These are phyloP conservation scores for Boletus rex-veris DNA, from an alignment of 768 basidiomycete species.

Conservation along the genomic window DNA sequence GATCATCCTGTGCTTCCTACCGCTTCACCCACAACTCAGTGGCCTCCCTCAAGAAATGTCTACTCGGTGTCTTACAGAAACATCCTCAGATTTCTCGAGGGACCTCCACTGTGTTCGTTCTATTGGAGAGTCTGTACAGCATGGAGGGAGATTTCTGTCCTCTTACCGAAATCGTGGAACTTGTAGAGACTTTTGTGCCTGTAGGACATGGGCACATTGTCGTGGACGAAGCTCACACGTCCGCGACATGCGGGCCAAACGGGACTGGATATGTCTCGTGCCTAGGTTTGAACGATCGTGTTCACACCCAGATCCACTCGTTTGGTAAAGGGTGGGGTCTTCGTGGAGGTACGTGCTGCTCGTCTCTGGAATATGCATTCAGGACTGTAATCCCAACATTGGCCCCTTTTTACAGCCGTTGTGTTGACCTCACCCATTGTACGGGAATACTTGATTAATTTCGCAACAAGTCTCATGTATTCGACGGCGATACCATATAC, in stretches of 20 bases:
- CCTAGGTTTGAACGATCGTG: constrained; percentile 41
- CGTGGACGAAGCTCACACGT: constrained; percentile 58
- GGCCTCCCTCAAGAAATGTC: constrained; percentile 26
- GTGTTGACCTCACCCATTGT: constrained; percentile 16
- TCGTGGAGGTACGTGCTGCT: constrained; percentile 9
- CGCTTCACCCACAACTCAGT: constrained; percentile 48
- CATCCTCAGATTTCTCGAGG: constrained; percentile 23
- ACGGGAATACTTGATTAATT: constrained; percentile 22
- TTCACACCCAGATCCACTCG: constrained; percentile 48
- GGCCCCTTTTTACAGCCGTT: constrained; percentile 9
- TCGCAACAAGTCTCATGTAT: constrained; percentile 17
- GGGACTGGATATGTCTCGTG: constrained; percentile 43
- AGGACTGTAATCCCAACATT: background rate
- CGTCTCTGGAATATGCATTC: too few species aligned
- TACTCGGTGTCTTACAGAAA: constrained; percentile 28
- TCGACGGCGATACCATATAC: constrained; percentile 23
- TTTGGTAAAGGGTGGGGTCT: constrained; percentile 44
- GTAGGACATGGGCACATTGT: constrained; percentile 40
- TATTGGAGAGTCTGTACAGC: constrained; percentile 54
- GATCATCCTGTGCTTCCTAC: constrained; percentile 28
- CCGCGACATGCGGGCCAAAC: constrained; percentile 46
- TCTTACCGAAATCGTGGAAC: constrained; percentile 38
- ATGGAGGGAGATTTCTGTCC: constrained; percentile 60
- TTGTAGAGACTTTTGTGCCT: constrained; percentile 38
- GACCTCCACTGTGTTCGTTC: constrained; percentile 40